Base-by-base conservation (phyloP, 805 yeast genomes). In the Candida takata region DNA sequence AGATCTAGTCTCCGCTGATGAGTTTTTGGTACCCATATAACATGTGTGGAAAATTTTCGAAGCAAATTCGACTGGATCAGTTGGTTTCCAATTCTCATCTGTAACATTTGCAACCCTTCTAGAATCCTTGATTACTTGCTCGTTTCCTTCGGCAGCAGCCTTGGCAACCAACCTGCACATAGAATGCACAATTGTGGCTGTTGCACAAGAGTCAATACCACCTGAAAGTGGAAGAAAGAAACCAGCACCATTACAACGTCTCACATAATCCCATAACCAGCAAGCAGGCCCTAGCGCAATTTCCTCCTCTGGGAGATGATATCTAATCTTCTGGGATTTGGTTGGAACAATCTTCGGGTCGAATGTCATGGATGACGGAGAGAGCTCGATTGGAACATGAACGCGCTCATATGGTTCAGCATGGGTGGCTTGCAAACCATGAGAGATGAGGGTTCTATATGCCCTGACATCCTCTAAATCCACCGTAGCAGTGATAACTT, bases 231-330 rank as follows among this genome's bases (percentile, higher is more conserved):
- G 97, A 31, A 92, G 65, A 60, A 92, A 94, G 57, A 70, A 92
- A 0, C 99, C 99, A 0, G 87, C 85, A 34, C 92, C 84, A 46
- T 75, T 76, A 48, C 95, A 85, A 45, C 99, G 73, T 57, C 99
- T 74, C 40, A 92, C 69, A 54, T 92, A 92, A 59, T 92, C 99
- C 99, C 99, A 92, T 44, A 92, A 61, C 99, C 99, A 92, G 58
- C 98, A 92, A 0, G 99, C 98, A 1, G 99, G 99, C 0, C 99
- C 99, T 29, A 84, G 65, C 1, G 97, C 97, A 46, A 92, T 90
- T 60, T 92, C 99, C 61, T 92, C 97, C 52, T 88, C 95, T 3
- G 98, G 96, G 3, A 65, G 53, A 59, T 84, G 94, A 50, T 82
- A 81, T 26, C 68, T 69, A 29, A 81, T 68, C 5, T 64, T 66